Conservation (phyloP, 306 rosid species). For the Quillaja saponaria region DNA sequence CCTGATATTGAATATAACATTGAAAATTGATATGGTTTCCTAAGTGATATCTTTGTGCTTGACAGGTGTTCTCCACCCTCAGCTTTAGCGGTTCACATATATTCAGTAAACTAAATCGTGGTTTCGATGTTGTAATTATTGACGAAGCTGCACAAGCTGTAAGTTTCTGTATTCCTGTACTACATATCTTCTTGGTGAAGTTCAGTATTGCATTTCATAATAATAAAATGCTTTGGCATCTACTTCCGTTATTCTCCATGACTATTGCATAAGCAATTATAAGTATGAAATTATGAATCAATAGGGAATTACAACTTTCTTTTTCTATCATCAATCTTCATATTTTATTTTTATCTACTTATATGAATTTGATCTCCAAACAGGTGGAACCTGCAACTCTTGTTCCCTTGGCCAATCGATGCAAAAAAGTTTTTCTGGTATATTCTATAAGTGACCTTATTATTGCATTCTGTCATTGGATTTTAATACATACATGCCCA, state of each 20-base stretch:
- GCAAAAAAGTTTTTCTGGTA: conserved; percentile 97
- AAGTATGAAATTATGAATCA: too few relatives aligned
- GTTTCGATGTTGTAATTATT: conserved; percentile 91
- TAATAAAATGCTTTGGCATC: too few relatives aligned
- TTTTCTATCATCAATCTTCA: too few relatives aligned
- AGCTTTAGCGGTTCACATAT: conserved; percentile 83
- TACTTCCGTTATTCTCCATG: too few relatives aligned
- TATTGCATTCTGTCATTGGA: too few relatives aligned
- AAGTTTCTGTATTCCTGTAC: conserved; percentile 44
- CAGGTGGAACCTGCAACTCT: conserved; percentile 95
- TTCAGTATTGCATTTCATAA: conserved; percentile 3
- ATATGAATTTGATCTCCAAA: conserved; percentile 9
- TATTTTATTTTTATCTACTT: too few relatives aligned
- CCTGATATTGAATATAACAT: conserved; percentile 19
- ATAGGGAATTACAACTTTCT: too few relatives aligned
- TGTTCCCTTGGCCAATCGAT: conserved; percentile 87
- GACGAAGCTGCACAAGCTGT: conserved; percentile 99
- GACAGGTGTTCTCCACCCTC: conserved; percentile 95
- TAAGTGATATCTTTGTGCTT: conserved; percentile 34
- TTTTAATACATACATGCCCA: too few relatives aligned
- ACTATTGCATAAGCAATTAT: too few relatives aligned
- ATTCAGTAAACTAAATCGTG: conserved; percentile 74
- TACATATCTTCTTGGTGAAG: too few relatives aligned
- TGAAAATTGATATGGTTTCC: conserved; percentile 22
- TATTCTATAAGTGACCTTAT: conserved; percentile 24